Conservation (phyloP, 202 grass and related monocot genomes). For the Hordeum pubiflorum region DNA sequence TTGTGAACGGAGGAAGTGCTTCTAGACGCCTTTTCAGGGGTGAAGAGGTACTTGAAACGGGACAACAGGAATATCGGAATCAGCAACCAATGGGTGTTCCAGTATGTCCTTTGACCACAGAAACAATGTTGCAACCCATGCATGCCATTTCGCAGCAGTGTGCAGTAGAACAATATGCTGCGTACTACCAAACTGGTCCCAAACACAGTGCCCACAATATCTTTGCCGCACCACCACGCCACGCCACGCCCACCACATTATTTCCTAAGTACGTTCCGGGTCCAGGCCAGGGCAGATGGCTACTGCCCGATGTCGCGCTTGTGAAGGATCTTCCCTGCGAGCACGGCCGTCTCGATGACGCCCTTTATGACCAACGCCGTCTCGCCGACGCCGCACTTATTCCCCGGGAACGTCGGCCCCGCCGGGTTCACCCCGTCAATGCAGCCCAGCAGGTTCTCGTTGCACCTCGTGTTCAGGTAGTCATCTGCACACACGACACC, state of each 20-base stretch:
- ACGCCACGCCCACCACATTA: neutral
- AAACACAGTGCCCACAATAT: neutral
- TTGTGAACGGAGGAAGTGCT: no score
- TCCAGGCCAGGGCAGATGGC: neutral
- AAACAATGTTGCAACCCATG: neutral
- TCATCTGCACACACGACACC: constrained; percentile 58
- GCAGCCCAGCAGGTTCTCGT: constrained; percentile 78
- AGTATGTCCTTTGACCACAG: no score
- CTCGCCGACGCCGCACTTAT: constrained; percentile 54
- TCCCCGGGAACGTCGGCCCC: constrained; percentile 72
- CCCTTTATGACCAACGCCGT: constrained; percentile 51
- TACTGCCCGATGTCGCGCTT: constrained; percentile 46
- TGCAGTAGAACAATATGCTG: neutral
- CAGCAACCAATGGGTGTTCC: no score
- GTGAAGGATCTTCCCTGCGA: constrained; percentile 80
- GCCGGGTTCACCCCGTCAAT: constrained; percentile 41
- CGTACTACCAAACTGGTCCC: neutral
- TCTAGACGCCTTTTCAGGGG: no score
- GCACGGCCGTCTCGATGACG: constrained; percentile 79
- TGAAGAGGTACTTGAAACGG: no score
- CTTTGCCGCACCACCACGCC: neutral
- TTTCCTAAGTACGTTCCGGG: neutral
- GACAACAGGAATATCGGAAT: no score
- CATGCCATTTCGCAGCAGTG: neutral
- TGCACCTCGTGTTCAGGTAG: constrained; percentile 87